Conservation (phyloP, 805 yeast species). For the Nakazawaea wickerhamii region DNA sequence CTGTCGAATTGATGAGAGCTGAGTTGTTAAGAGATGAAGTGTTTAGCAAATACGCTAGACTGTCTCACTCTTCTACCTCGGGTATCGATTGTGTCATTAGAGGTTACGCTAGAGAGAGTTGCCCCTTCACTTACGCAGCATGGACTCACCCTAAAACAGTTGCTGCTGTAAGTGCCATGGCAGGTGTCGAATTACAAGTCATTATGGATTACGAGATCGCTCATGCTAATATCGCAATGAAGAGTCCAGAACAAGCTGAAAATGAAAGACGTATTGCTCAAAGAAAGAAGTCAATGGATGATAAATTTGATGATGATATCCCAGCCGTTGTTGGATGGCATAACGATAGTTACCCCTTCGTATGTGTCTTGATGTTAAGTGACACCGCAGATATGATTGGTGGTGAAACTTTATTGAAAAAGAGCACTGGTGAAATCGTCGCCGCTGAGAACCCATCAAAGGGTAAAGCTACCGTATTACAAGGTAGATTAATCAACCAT, state of each 20-base stretch:
- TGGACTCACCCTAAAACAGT: slow-evolving; percentile 56
- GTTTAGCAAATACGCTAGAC: slow-evolving; percentile 39
- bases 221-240: slow-evolving; percentile 45
- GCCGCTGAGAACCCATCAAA: slow-evolving; percentile 36
- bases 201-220: slow-evolving; percentile 57
- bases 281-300: slow-evolving; percentile 21
- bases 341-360: slow-evolving; percentile 57
- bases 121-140: slow-evolving; percentile 50
- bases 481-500: slow-evolving; percentile 41
- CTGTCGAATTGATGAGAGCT: slow-evolving; percentile 51
- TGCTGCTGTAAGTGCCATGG: slow-evolving; percentile 50
- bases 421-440: slow-evolving; percentile 32
- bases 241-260: slow-evolving; percentile 29
- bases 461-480: slow-evolving; percentile 46
- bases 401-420: slow-evolving; percentile 52
- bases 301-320: slow-evolving; percentile 28
- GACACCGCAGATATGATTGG: slow-evolving; percentile 56
- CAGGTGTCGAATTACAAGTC: slow-evolving; percentile 50
- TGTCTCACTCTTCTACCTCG: slow-evolving; percentile 36
- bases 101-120: slow-evolving; percentile 41
- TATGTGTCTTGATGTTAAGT: slow-evolving; percentile 57
- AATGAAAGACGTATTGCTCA: slow-evolving; percentile 23
- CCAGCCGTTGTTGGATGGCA: slow-evolving; percentile 63
- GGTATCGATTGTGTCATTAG: slow-evolving; percentile 46
- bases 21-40: slow-evolving; percentile 45